Evolutionary conservation across 768 basidiomycete genomes (phyloP).

Genomic region (Leucocoprinus birnbaumii): DNA sequence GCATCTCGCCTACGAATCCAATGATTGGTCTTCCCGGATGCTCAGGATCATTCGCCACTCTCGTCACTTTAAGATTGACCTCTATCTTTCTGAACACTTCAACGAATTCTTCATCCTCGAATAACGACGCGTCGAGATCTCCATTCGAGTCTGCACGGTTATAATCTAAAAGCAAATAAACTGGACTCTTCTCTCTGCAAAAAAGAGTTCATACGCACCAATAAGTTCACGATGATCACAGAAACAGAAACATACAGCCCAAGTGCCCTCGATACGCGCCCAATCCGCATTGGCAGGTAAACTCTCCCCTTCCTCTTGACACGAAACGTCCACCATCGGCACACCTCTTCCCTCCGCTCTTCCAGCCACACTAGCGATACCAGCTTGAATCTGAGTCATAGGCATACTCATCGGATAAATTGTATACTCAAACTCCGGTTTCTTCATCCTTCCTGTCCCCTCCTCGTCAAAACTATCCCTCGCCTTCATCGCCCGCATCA

Average conservation of each 20-base stretch:
- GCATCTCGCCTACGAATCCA: conserved; percentile 49
- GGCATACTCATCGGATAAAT: conserved; percentile 50
- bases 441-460: too few species aligned
- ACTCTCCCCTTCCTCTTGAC: conserved; percentile 17
- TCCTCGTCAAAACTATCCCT: conserved; percentile 8
- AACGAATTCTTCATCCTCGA: conserved; percentile 45
- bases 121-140: conserved; percentile 35
- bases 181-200: too few species aligned
- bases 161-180: conserved; percentile 37
- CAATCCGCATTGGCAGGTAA: conserved; percentile 36
- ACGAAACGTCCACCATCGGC: conserved; percentile 19
- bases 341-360: conserved; percentile 32
- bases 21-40: conserved; percentile 53
- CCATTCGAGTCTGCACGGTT: conserved; percentile 31
- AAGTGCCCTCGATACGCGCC: conserved; percentile 57
- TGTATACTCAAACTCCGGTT: conserved; percentile 26
- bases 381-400: conserved; percentile 53
- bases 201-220: conserved; percentile 37
- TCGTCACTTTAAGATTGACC: conserved; percentile 41
- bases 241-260: conserved; percentile 67
- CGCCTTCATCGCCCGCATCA: conserved; percentile 21
- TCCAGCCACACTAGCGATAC: neutral
- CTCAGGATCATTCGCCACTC: conserved; percentile 38
- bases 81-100: conserved; percentile 52
- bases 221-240: conserved; percentile 66